A percentile compares a stretch with the other conserved stretches of the same genome.
Conservation (phyloP, 345 rosid species). For the Eucalyptus rudis region DNA sequence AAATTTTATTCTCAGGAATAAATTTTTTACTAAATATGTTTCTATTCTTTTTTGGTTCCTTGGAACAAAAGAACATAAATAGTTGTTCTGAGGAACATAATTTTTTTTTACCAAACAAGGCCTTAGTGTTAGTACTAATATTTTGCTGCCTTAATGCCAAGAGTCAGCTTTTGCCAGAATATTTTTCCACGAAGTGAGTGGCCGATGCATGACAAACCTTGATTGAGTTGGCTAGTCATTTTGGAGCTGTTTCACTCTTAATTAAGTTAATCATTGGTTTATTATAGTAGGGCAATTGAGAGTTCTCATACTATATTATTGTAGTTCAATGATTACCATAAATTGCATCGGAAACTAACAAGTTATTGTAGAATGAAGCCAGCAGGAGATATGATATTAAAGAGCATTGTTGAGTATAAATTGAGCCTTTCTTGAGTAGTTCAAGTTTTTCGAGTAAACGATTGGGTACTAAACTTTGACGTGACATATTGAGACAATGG, state of each 20-base stretch:
- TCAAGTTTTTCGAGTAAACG: background rate
- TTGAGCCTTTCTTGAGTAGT: background rate
- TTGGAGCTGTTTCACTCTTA: background rate
- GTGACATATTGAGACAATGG: background rate
- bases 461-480: background rate
- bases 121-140: background rate
- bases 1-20: rapidly evolving
- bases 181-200: background rate
- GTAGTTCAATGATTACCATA: background rate
- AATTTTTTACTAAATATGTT: rapidly evolving
- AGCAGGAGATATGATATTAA: background rate
- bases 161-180: background rate
- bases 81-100: too few relatives aligned
- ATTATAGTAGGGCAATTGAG: background rate
- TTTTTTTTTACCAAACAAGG: rapidly evolving
- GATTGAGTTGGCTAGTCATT: background rate
- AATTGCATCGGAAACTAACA: background rate
- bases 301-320: background rate
- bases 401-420: background rate
- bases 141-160: background rate
- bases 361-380: background rate
- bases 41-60: rapidly evolving
- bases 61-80: too few relatives aligned
- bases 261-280: background rate
- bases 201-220: background rate